Evolutionary conservation across 108 stramenopile genomes (phyloP).

Genomic region (Conticribra guillardii): DNA sequence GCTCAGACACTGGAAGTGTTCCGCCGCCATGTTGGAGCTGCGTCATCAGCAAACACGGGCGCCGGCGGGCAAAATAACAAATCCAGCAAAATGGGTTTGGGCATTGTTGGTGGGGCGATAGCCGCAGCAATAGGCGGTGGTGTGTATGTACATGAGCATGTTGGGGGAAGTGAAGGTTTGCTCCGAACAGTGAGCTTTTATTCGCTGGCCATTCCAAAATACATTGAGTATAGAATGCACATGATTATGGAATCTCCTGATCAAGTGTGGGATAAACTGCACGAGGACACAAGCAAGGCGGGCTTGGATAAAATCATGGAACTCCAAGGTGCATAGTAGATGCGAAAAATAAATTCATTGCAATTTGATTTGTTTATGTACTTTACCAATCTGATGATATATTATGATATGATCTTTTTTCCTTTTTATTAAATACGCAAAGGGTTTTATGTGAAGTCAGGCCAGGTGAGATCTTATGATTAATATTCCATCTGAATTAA

Average conservation of each 20-base stretch:
- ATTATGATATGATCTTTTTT: too few relatives aligned
- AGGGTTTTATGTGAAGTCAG: constrained; percentile 83
- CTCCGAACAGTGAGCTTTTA: constrained; percentile 58
- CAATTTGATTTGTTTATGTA: too few relatives aligned
- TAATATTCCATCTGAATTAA: too few relatives aligned
- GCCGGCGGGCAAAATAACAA: too few relatives aligned
- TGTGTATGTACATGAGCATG: constrained; percentile 62
- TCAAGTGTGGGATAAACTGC: constrained; percentile 71
- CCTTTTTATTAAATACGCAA: too few relatives aligned
- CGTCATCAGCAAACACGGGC: too few relatives aligned
- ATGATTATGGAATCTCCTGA: constrained; percentile 61
- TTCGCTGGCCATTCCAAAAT: constrained; percentile 67
- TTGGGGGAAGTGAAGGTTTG: constrained; percentile 67
- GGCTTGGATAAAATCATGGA: constrained; percentile 80
- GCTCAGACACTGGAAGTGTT: too few relatives aligned
- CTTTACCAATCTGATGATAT: too few relatives aligned
- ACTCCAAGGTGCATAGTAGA: constrained; percentile 65
- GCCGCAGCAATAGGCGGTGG: constrained; percentile 45
- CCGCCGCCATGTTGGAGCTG: too few relatives aligned
- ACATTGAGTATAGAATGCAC: constrained; percentile 66
- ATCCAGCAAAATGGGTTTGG: neutral
- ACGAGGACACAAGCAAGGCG: constrained; percentile 53
- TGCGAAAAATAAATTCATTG: too few relatives aligned
- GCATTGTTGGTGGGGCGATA: constrained; percentile 32
- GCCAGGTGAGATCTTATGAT: constrained; percentile 53